These are phyloP conservation scores for Kurtzmaniella quercitrusa DNA, from an alignment of 1,139 yeast species.

Conservation along the genomic window DNA sequence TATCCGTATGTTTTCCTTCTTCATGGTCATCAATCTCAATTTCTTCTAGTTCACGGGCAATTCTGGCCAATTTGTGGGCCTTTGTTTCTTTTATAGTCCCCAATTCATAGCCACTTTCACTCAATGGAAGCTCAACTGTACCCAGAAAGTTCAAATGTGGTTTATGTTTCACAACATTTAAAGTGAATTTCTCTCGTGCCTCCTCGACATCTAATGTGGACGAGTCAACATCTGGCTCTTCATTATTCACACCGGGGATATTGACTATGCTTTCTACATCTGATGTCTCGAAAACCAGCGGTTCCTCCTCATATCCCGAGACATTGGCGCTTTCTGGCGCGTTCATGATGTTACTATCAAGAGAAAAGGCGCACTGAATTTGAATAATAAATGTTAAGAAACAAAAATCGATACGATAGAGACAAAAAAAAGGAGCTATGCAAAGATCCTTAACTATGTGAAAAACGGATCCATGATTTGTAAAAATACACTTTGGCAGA, in stretches of 20 bases:
- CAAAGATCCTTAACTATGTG: too few relatives aligned
- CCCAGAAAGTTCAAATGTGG: slow-evolving; percentile 37
- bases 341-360: background rate
- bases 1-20: background rate
- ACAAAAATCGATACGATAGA: too few relatives aligned
- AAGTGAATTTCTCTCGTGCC: slow-evolving; percentile 20
- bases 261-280: slow-evolving; percentile 38
- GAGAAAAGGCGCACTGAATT: too few relatives aligned
- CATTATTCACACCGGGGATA: slow-evolving; percentile 14
- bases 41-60: slow-evolving; percentile 43
- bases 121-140: slow-evolving; percentile 16
- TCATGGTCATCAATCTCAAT: slow-evolving; percentile 13
- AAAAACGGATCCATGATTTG: too few relatives aligned
- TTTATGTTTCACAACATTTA: slow-evolving; percentile 15
- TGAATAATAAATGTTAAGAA: too few relatives aligned
- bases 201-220: slow-evolving; percentile 19
- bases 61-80: slow-evolving; percentile 42
- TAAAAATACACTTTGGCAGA: too few relatives aligned
- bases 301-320: slow-evolving; percentile 15
- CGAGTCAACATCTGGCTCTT: slow-evolving; percentile 17
- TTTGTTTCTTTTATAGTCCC: slow-evolving; percentile 29
- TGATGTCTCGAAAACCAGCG: slow-evolving; percentile 46
- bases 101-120: slow-evolving; percentile 25
- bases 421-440: too few relatives aligned
- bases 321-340: background rate